Conservation (phyloP, 2,329 filamentous ascomycete species). For the Neurospora crassa region DNA sequence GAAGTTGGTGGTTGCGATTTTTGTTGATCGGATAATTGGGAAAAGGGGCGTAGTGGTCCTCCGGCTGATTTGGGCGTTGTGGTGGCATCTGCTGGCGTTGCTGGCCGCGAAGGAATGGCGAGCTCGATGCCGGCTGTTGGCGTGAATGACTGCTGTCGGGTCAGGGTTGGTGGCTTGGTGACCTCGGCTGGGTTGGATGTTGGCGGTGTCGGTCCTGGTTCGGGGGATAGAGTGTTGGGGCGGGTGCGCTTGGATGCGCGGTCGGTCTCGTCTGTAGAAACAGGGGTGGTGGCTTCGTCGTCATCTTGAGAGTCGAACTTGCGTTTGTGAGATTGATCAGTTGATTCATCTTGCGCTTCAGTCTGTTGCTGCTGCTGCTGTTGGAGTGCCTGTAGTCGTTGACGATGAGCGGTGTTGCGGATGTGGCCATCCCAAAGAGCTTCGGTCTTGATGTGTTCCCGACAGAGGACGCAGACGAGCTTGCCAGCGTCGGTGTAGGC, state of each 20-base stretch:
- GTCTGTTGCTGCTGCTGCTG: conserved; percentile 12
- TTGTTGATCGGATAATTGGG: not conserved
- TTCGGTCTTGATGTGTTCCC: conserved; percentile 54
- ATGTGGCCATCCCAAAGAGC: conserved; percentile 57
- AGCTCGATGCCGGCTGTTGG: conserved; percentile 49
- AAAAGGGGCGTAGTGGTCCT: not conserved
- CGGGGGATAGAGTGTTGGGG: not conserved
- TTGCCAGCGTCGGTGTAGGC: conserved; percentile 59
- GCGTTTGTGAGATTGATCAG: conserved; percentile 14
- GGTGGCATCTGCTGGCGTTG: conserved; percentile 38
- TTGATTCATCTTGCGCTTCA: not conserved
- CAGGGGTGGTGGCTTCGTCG: conserved; percentile 27
- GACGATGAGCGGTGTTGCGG: conserved; percentile 37
- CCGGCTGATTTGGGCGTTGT: conserved; percentile 10
- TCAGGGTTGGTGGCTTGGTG: conserved; percentile 25
- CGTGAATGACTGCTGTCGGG: conserved; percentile 40
- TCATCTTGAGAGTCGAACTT: conserved; percentile 21
- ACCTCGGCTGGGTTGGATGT: not conserved
- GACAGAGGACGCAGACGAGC: conserved; percentile 58
- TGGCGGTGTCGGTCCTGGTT: not conserved
- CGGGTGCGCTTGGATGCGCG: not conserved
- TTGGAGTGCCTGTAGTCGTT: conserved; percentile 21
- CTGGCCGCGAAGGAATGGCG: conserved; percentile 53
- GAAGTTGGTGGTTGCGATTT: not conserved
- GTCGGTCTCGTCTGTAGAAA: not conserved